Percentiles rank a stretch among this genome's conserved stretches.
These are phyloP conservation scores for Candida boleticola DNA, from an alignment of 805 yeast species.

Conservation along the genomic window DNA sequence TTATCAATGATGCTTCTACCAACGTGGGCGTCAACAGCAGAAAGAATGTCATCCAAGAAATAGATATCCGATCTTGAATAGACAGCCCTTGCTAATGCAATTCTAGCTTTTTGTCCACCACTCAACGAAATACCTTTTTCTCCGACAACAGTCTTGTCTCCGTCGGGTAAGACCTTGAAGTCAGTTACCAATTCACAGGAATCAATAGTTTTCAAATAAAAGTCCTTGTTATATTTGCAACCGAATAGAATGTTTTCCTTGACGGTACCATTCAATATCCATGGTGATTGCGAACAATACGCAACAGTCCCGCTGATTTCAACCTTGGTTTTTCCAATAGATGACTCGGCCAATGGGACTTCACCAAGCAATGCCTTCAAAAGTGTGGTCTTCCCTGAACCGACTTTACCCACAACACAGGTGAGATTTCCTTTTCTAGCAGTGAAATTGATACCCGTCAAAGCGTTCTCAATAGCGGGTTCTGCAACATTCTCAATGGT, in stretches of 20 bases:
- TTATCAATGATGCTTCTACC: constrained; percentile 31
- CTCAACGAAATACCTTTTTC: constrained; percentile 42
- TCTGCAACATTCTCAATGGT: constrained; percentile 9
- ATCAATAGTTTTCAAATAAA: constrained; percentile 29
- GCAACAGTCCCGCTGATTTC: constrained; percentile 34
- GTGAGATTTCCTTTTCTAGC: constrained; percentile 37
- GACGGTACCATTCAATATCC: constrained; percentile 41
- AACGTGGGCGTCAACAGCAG: constrained; percentile 46
- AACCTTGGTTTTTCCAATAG: constrained; percentile 16
- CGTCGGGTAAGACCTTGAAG: constrained; percentile 36
- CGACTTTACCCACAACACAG: constrained; percentile 42
- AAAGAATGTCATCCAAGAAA: constrained; percentile 39
- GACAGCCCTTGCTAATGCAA: constrained; percentile 42
- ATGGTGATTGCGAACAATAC: constrained; percentile 40
- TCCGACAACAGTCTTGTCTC: constrained; percentile 41
- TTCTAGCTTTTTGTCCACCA: constrained; percentile 44
- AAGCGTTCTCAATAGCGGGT: constrained; percentile 21
- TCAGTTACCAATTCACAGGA: constrained; percentile 39
- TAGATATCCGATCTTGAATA: constrained; percentile 39
- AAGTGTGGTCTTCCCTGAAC: constrained; percentile 39
- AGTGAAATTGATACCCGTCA: constrained; percentile 27
- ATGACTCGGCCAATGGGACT: constrained; percentile 15
- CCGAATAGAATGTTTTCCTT: constrained; percentile 42
- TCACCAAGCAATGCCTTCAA: constrained; percentile 36
- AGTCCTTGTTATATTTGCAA: constrained; percentile 26